Conservation (phyloP, 805 yeast genomes). For the Yamadazyma sp. region DNA sequence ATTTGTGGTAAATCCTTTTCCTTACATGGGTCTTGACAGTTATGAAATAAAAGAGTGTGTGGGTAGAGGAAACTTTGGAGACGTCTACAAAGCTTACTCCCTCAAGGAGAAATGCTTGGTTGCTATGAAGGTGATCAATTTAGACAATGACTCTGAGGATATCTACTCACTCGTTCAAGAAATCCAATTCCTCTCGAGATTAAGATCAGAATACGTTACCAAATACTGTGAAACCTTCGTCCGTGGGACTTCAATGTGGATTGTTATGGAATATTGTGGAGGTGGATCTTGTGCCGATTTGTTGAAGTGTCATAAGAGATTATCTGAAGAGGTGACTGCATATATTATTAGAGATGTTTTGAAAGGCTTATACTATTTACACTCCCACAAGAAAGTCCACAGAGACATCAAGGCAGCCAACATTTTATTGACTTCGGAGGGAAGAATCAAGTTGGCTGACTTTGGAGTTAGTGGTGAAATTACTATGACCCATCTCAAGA, state of each 20-base stretch:
- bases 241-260: constrained; percentile 72
- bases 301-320: constrained; percentile 50
- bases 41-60: constrained; percentile 52
- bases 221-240: constrained; percentile 59
- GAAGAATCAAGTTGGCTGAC: constrained; percentile 81
- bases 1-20: constrained; percentile 6
- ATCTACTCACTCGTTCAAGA: constrained; percentile 72
- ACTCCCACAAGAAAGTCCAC: constrained; percentile 73
- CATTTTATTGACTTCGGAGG: constrained; percentile 67
- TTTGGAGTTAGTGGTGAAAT: constrained; percentile 92
- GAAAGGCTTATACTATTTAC: constrained; percentile 74
- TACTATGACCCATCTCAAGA: constrained; percentile 48
- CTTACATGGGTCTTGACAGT: constrained; percentile 17
- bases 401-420: constrained; percentile 92
- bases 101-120: constrained; percentile 45
- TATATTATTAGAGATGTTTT: constrained; percentile 64
- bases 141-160: constrained; percentile 79
- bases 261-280: constrained; percentile 93
- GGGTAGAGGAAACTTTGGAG: constrained; percentile 87
- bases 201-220: constrained; percentile 68
- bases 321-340: constrained; percentile 61
- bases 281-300: constrained; percentile 90
- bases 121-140: constrained; percentile 84
- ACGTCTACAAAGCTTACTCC: constrained; percentile 66
- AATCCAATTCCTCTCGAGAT: constrained; percentile 66